Percentiles rank a stretch among this genome's conserved stretches.
phyloP scores from a whole-genome alignment of 179 eudicot genomes.

The Actinidia chinensis region DNA sequence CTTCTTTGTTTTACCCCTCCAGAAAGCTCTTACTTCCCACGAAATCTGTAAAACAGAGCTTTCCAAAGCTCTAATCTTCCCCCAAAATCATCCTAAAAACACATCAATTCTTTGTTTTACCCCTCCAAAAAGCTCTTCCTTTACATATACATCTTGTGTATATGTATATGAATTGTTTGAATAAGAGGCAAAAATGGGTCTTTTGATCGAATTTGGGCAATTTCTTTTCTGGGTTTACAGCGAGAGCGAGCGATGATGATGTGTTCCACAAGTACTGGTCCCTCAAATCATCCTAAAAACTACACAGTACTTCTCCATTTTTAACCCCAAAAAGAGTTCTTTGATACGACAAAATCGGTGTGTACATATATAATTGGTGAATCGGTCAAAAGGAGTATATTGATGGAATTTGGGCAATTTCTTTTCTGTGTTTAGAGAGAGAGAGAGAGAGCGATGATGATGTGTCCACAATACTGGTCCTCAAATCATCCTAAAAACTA shows the following conservation, averaged over 20 bases:
- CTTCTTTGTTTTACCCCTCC: background rate
- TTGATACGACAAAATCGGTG: background rate
- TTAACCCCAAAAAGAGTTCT: background rate
- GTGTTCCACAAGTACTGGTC: conserved; percentile 8
- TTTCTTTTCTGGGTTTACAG: conserved; percentile 7
- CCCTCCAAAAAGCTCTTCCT: background rate
- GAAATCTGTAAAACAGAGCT: conserved; percentile 6
- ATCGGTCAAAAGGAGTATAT: background rate
- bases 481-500: conserved; percentile 5
- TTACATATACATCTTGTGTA: background rate
- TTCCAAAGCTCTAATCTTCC: conserved; percentile 7
- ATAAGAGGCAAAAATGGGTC: background rate
- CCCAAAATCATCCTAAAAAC: conserved; percentile 7
- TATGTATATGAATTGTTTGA: background rate
- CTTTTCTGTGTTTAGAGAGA: background rate
- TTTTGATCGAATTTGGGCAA: background rate
- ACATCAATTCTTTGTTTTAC: background rate
- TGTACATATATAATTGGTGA: background rate
- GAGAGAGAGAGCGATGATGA: background rate
- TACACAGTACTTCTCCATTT: background rate
- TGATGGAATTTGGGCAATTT: background rate
- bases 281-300: conserved; percentile 9
- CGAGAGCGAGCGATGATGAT: background rate
- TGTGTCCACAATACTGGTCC: conserved; percentile 11
- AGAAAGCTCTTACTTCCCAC: background rate